phyloP scores from a whole-genome alignment of 192 early-diverging fungal genomes.

The Backusella mclennaniae region DNA sequence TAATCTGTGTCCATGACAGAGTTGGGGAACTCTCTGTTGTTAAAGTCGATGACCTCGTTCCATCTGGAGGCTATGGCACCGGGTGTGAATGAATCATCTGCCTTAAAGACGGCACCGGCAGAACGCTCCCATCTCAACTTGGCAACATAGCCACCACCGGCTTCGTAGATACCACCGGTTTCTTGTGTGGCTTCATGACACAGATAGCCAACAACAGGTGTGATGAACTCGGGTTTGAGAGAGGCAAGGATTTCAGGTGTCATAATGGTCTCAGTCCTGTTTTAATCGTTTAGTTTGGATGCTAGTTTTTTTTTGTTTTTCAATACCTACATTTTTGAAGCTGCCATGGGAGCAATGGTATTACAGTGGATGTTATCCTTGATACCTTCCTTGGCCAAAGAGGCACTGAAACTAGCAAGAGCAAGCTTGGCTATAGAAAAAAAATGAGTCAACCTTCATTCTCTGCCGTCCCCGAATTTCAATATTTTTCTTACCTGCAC shows the following conservation, averaged over 20 bases:
- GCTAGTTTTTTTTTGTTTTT: background rate
- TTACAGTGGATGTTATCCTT: slow-evolving; percentile 93
- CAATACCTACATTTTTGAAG: slow-evolving; percentile 82
- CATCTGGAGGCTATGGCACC: slow-evolving; percentile 76
- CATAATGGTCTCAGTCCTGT: slow-evolving; percentile 86
- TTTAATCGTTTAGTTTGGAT: slow-evolving; percentile 68
- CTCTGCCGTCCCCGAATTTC: background rate
- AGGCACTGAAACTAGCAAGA: slow-evolving; percentile 84
- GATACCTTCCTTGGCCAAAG: slow-evolving; percentile 90
- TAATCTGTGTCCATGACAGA: slow-evolving; percentile 83
- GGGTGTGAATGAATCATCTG: slow-evolving; percentile 83
- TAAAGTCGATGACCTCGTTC: slow-evolving; percentile 72
- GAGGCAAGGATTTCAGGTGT: slow-evolving; percentile 93
- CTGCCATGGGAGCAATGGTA: slow-evolving; percentile 95
- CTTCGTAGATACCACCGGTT: slow-evolving; percentile 91
- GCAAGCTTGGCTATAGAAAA: slow-evolving; percentile 86
- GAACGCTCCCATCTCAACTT: slow-evolving; percentile 92
- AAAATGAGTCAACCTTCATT: background rate
- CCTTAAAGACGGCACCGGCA: slow-evolving; percentile 87
- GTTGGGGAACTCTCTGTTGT: slow-evolving; percentile 60
- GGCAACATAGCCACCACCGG: slow-evolving; percentile 92
- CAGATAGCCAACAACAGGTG: slow-evolving; percentile 90
- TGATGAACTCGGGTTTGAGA: slow-evolving; percentile 96
- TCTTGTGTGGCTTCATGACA: slow-evolving; percentile 84
- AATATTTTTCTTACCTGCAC: slow-evolving; percentile 49